Base-by-base conservation (phyloP, 176 grass and related monocot species). In the Panicum miliaceum region DNA sequence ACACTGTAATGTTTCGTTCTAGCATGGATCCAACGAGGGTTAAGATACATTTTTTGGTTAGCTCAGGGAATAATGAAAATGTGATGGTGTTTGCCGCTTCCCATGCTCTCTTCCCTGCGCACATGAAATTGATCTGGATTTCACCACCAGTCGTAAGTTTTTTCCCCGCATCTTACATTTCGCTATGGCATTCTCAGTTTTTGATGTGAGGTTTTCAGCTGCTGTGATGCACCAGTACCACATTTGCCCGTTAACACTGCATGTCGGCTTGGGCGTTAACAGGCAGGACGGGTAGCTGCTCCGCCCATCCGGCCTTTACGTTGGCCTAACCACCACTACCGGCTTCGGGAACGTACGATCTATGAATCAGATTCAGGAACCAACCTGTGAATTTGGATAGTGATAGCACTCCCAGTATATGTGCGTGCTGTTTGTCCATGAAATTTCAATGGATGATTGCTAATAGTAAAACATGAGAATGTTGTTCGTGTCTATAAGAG, bases 31-130 rank as follows among this genome's bases (percentile, higher is more conserved):
- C 29, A 84, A 40, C 13, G 59, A 84, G 72, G 48, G 8, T 63
- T 63, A 45, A 77, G 22, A 41, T 77, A 65, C 25, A 8, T 23
- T 78, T 82, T 59, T 32, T n/a, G 20, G 46, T 83, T 38, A 22
- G 68, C 29, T n/a, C n/a, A n/a, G 4, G 60, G 34, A 85, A 85
- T 89, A 72, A 74, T 46, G 73, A 42, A 75, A 75, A 26, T 14
- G 14, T 23, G 54, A 72, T 51, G 54, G 43, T 64, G 34, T 25
- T 83, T 54, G 12, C 43, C 64, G 34, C 12, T 6, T 51, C 34
- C 32, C 1, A 34, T 69, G 0, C 5, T 23, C 19, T 11, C n/a
- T 42, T 14, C 71, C 34, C 32, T 54, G 6, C 16, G 8, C 9
- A 16, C 13, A 47, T 42, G 38, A 7, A n/a, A 36, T 29, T 37